These are phyloP conservation scores for Pezizomycotina sp. DNA, from an alignment of 2,329 filamentous ascomycete species.

Conservation along the genomic window DNA sequence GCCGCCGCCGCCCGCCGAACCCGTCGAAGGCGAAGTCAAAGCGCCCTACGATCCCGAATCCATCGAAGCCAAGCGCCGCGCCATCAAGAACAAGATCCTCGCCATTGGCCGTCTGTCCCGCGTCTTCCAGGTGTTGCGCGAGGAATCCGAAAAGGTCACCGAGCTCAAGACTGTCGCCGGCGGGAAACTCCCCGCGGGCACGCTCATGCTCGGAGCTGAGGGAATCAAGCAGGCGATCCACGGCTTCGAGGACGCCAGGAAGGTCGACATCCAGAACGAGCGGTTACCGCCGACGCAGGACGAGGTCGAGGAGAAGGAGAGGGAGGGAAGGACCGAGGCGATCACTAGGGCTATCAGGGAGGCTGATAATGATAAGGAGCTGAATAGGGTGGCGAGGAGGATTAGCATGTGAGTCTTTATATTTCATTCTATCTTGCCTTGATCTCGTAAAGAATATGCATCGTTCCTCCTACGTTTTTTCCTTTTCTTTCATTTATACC, in stretches of 20 bases:
- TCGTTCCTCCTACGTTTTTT: no score
- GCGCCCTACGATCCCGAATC: conserved; percentile 56
- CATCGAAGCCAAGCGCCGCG: conserved; percentile 82
- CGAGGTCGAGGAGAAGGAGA: conserved; percentile 69
- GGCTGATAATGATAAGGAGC: conserved; percentile 76
- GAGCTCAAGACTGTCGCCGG: conserved; percentile 95
- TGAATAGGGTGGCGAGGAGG: conserved; percentile 73
- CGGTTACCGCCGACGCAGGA: conserved; percentile 80
- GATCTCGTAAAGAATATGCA: no score
- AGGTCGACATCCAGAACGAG: conserved; percentile 95
- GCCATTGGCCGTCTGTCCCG: conserved; percentile 91
- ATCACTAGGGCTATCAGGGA: conserved; percentile 73
- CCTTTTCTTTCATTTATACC: no score
- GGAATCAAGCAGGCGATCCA: conserved; percentile 97
- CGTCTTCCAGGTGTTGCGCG: conserved; percentile 94
- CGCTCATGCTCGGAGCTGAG: conserved; percentile 92
- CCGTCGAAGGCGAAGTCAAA: no score
- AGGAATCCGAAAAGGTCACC: conserved; percentile 91
- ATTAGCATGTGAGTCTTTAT: conserved; percentile 96
- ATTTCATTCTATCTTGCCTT: no score
- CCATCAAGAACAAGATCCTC: conserved; percentile 99
- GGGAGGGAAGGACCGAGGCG: conserved; percentile 65
- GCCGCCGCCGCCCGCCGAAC: conserved; percentile 43
- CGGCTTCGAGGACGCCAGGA: conserved; percentile 89
- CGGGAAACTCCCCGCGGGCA: conserved; percentile 80